Evolutionary conservation across 257 asterid genomes (phyloP).

Genomic region (Jaltomata sinuosa): DNA sequence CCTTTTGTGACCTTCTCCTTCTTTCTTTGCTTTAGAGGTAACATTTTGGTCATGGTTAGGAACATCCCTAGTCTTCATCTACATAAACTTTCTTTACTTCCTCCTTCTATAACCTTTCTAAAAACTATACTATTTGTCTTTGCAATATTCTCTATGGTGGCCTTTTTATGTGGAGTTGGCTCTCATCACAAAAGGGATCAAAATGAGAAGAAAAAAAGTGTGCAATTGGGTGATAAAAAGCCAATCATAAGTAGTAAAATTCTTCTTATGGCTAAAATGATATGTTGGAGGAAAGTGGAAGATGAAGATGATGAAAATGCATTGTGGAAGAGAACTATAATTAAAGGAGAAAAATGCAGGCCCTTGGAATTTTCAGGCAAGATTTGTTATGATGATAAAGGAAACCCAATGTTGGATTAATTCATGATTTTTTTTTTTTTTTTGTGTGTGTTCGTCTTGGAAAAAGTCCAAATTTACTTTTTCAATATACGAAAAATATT

Average conservation of each 20-base stretch:
- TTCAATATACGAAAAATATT: too few species aligned
- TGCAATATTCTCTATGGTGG: neutral
- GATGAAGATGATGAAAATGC: slow-evolving; percentile 17
- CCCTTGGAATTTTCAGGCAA: slow-evolving; percentile 54
- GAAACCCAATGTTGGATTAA: slow-evolving; percentile 1
- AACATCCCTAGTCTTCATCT: neutral
- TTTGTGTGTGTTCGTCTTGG: neutral
- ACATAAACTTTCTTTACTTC: neutral
- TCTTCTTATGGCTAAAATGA: slow-evolving; percentile 30
- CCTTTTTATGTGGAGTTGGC: neutral
- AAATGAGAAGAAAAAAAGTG: slow-evolving; percentile 8
- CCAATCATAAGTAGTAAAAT: slow-evolving; percentile 40
- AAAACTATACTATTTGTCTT: neutral
- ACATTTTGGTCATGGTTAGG: neutral
- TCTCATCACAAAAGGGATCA: slow-evolving; percentile 1
- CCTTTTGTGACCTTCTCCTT: neutral
- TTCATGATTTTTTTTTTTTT: neutral
- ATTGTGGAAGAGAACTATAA: slow-evolving; percentile 55
- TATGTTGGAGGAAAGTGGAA: slow-evolving; percentile 48
- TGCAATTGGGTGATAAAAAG: slow-evolving; percentile 33
- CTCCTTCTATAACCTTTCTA: neutral
- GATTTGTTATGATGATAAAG: slow-evolving; percentile 46
- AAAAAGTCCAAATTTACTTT: neutral
- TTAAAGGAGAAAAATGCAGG: slow-evolving; percentile 48
- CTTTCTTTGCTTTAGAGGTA: neutral